Conservation (phyloP, 192 early-diverging fungal species). For the Coemansia sp. region DNA sequence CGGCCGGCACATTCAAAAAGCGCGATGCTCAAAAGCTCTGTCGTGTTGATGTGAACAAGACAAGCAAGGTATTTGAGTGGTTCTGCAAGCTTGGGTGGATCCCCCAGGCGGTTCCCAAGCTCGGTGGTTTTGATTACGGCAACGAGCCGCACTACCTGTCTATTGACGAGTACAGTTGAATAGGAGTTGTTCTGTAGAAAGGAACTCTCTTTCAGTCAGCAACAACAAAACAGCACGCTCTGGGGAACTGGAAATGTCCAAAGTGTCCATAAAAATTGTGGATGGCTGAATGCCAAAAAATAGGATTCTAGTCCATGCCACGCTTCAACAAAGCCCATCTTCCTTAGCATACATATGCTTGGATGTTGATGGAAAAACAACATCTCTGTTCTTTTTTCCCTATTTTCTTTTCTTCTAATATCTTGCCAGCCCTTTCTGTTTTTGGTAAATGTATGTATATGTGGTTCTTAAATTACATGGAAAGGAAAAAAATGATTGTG, state of each 20-base stretch:
- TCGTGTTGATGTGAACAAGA: slow-evolving; percentile 93
- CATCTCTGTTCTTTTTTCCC: not conserved
- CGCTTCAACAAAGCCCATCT: not conserved
- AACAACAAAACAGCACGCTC: no score
- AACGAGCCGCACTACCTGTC: slow-evolving; percentile 1
- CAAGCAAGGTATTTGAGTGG: slow-evolving; percentile 82
- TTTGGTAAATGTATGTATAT: not conserved
- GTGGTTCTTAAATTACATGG: not conserved
- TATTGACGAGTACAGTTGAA: not conserved
- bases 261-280: no score
- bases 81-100: slow-evolving; percentile 89
- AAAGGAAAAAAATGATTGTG: not conserved
- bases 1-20: slow-evolving; percentile 59
- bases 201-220: no score
- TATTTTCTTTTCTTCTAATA: not conserved
- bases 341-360: not conserved
- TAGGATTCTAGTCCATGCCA: not conserved
- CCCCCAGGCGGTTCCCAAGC: slow-evolving; percentile 19
- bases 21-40: slow-evolving; percentile 89
- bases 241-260: no score
- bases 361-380: not conserved
- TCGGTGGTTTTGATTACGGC: not conserved
- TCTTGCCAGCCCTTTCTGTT: not conserved
- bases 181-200: not conserved
- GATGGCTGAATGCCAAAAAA: no score